Evolutionary conservation across 805 yeast species (phyloP), one percentile per base, ranked within the genome.

Genomic region (Tetrapisispora nanseiensis): DNA sequence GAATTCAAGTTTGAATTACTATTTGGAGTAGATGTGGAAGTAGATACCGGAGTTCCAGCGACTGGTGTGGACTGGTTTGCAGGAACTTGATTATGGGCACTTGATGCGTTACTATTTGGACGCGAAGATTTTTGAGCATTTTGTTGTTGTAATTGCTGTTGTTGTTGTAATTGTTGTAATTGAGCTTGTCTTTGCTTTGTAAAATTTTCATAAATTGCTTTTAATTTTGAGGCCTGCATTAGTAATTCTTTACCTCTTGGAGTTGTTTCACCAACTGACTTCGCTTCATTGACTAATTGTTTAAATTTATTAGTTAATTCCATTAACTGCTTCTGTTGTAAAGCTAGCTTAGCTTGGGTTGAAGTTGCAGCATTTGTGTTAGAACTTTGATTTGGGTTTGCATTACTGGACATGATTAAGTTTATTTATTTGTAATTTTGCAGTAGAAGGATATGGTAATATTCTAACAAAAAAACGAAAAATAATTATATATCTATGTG

Each of bases 191-290:
- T 53, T 42, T 50, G 63, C 52, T 51, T 71, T 69, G 47, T 74
- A 51, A 74, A 76, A 42, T 72, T 74, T 39, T 78, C 65, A 53
- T 82, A 66, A 27, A 81, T 67, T 35, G 74, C 74, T 56, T 76
- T 80, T 48, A 82, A 76, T 42, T 72, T 72, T 34, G 80, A 78
- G 3, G 86, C 86, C 47, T 74, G 76, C 46, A 68, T 69, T 50
- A 75, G 62, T 51, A 80, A 81, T 47, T 76, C 79, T 50, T 75
- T 74, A 16, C 86, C 86, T 44, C 69, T 76, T 0, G 74, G 77
- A 0, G 80, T 71, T 21, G 72, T 75, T 27, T 69, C 68, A 3
- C 86, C 85, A 0, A 80, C 72, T 4, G n/a, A 2, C 51, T 74
- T 76, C 1, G 86, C 87, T 50, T 74, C 72, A 19, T 75, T 76